Conservation (phyloP, 768 basidiomycete species). For the Cyathus striatus region DNA sequence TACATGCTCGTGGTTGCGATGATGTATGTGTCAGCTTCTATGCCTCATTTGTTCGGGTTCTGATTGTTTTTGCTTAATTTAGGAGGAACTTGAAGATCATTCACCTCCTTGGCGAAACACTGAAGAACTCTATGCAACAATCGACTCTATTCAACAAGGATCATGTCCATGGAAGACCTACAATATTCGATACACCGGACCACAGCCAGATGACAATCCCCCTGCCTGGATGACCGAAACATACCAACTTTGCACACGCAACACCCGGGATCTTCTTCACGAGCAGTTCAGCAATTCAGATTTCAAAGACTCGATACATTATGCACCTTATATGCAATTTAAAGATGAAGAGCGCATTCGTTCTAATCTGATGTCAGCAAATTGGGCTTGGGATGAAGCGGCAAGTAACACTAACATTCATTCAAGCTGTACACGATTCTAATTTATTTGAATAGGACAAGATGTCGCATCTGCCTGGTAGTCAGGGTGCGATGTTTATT, state of each 20-base stretch:
- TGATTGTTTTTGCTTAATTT: too few species aligned
- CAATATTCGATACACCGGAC: conserved; percentile 7
- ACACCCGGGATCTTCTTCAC: conserved; percentile 9
- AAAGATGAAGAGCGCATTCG: conserved; percentile 16
- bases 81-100: neutral
- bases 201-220: conserved; percentile 6
- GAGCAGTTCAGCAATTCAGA: conserved; percentile 13
- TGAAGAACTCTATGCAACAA: conserved; percentile 1
- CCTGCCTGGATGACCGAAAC: conserved; percentile 17
- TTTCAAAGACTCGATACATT: conserved; percentile 10
- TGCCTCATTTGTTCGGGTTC: too few species aligned
- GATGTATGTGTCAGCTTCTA: too few species aligned
- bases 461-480: conserved; percentile 4
- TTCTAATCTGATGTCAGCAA: conserved; percentile 17
- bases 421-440: neutral
- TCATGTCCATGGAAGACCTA: neutral
- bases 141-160: neutral
- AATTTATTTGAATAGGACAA: conserved; percentile 2
- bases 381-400: conserved; percentile 21
- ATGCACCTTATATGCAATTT: conserved; percentile 18
- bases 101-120: neutral
- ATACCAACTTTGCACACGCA: conserved; percentile 15
- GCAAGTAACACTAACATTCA: conserved; percentile 7
- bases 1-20: conserved; percentile 4
- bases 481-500: conserved; percentile 17